phyloP scores from a whole-genome alignment of 2,329 filamentous ascomycete species.

The Myriosclerotinia curreyana region DNA sequence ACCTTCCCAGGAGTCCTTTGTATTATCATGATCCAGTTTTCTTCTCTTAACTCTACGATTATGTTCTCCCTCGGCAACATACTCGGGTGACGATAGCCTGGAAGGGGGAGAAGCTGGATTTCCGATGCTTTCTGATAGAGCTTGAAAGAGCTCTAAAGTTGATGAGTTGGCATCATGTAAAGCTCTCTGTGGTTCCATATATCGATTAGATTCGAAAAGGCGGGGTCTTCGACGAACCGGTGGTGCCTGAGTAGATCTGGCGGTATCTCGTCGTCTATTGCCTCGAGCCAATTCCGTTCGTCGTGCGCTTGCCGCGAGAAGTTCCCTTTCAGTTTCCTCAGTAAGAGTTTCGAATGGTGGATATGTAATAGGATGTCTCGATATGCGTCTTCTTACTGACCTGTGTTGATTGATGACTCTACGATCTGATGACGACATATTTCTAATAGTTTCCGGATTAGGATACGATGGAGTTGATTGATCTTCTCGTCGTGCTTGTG shows the following conservation, averaged over 20 bases:
- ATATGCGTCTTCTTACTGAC: slow-evolving; percentile 30
- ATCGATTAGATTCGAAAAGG: slow-evolving; percentile 34
- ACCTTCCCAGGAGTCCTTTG: slow-evolving; percentile 47
- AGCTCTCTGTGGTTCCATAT: slow-evolving; percentile 35
- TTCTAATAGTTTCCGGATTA: slow-evolving; percentile 6
- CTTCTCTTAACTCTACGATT: slow-evolving; percentile 62
- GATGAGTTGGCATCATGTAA: slow-evolving; percentile 10
- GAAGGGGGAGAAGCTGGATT: slow-evolving; percentile 27
- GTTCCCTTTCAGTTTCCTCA: slow-evolving; percentile 5
- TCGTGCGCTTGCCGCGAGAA: slow-evolving; percentile 7
- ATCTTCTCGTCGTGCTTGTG: slow-evolving; percentile 10
- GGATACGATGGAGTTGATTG: not conserved
- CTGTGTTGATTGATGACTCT: not conserved
- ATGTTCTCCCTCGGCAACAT: slow-evolving; percentile 43
- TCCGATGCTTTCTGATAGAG: slow-evolving; percentile 32
- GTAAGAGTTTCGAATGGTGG: slow-evolving; percentile 21
- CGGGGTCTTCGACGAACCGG: slow-evolving; percentile 29
- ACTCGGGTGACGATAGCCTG: slow-evolving; percentile 30
- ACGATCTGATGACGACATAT: slow-evolving; percentile 20
- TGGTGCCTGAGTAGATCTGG: slow-evolving; percentile 20
- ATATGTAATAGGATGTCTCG: slow-evolving; percentile 23
- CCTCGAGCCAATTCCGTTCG: slow-evolving; percentile 22
- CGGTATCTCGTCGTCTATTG: slow-evolving; percentile 21
- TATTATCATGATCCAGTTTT: slow-evolving; percentile 64
- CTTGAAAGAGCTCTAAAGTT: slow-evolving; percentile 29